A percentile compares a stretch with the other conserved stretches of the same genome.
These are phyloP conservation scores for Jamesozyma lodderae DNA, from an alignment of 805 yeast species.

Conservation along the genomic window DNA sequence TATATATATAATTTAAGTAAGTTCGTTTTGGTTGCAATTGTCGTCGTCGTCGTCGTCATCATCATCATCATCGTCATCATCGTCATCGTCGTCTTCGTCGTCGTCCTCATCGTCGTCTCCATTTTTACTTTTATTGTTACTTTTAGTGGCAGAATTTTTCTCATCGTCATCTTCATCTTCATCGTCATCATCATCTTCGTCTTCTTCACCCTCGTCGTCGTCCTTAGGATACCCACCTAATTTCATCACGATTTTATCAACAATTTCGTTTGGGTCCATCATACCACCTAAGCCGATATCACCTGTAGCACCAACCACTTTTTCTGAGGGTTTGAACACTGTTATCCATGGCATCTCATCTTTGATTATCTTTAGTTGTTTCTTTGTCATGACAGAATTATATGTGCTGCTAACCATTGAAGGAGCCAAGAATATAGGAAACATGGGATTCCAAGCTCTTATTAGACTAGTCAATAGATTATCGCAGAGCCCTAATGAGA, in stretches of 20 bases:
- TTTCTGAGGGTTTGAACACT: conserved; percentile 88
- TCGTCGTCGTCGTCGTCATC: background rate
- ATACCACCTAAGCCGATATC: conserved; percentile 99
- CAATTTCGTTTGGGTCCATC: conserved; percentile 96
- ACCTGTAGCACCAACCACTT: conserved; percentile 86
- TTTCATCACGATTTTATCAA: conserved; percentile 69
- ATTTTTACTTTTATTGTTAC: conserved; percentile 37
- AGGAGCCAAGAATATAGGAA: conserved; percentile 86
- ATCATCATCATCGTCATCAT: conserved; percentile 26
- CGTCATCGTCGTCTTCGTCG: conserved; percentile 32
- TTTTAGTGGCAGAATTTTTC: conserved; percentile 34
- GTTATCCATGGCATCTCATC: conserved; percentile 96
- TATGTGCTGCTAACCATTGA: conserved; percentile 93
- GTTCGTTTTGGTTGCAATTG: background rate
- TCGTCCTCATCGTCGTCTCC: conserved; percentile 30
- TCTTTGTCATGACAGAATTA: conserved; percentile 78
- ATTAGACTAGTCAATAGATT: conserved; percentile 83
- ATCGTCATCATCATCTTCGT: conserved; percentile 36
- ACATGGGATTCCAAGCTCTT: conserved; percentile 90
- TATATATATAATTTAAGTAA: too few relatives aligned
- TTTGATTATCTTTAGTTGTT: conserved; percentile 63
- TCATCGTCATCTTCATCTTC: conserved; percentile 30
- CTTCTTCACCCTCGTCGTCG: conserved; percentile 41
- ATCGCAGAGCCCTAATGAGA: conserved; percentile 86
- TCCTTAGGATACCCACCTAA: conserved; percentile 54